Evolutionary conservation across 106 monocot species (phyloP).

Genomic region (Acanthochlamys bracteata): DNA sequence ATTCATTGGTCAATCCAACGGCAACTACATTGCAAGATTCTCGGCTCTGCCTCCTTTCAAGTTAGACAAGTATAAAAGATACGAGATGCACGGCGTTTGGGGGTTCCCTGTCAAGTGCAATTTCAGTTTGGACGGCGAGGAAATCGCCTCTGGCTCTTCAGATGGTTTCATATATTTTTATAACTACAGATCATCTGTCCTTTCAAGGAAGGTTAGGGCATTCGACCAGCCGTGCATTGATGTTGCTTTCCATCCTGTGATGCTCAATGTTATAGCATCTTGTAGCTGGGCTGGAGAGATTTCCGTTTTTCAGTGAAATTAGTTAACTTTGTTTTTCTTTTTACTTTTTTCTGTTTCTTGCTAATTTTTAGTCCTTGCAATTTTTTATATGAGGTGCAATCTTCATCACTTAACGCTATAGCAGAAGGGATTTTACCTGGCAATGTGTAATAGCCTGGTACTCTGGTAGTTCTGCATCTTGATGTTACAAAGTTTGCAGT

Average conservation of each 20-base stretch:
- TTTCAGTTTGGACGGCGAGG: slow-evolving; percentile 60
- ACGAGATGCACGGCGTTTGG: slow-evolving; percentile 63
- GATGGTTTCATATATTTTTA: slow-evolving; percentile 86
- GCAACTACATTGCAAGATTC: slow-evolving; percentile 89
- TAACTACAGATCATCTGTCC: slow-evolving; percentile 35
- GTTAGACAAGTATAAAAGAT: slow-evolving; percentile 71
- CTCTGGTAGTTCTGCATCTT: too few relatives aligned
- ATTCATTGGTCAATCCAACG: slow-evolving; percentile 87
- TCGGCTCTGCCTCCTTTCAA: slow-evolving; percentile 66
- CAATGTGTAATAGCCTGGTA: too few relatives aligned
- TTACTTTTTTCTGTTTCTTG: too few relatives aligned
- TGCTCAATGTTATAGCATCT: slow-evolving; percentile 53
- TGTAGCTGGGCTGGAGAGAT: slow-evolving; percentile 80
- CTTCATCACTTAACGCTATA: too few relatives aligned
- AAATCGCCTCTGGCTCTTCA: slow-evolving; percentile 69
- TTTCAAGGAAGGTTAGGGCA: slow-evolving; percentile 50
- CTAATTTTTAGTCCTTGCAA: too few relatives aligned
- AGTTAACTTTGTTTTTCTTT: not conserved
- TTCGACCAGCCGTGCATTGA: slow-evolving; percentile 74
- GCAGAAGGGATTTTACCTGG: too few relatives aligned
- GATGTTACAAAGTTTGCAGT: too few relatives aligned
- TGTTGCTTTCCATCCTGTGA: slow-evolving; percentile 64
- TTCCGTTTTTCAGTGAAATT: slow-evolving; percentile 36
- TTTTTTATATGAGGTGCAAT: too few relatives aligned
- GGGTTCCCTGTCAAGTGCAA: slow-evolving; percentile 85